A percentile compares a stretch with the other conserved stretches of the same genome.
These are phyloP conservation scores for Acanthamoeba lenticulata DNA, from an alignment of 208 protist genomes.

Conservation along the genomic window DNA sequence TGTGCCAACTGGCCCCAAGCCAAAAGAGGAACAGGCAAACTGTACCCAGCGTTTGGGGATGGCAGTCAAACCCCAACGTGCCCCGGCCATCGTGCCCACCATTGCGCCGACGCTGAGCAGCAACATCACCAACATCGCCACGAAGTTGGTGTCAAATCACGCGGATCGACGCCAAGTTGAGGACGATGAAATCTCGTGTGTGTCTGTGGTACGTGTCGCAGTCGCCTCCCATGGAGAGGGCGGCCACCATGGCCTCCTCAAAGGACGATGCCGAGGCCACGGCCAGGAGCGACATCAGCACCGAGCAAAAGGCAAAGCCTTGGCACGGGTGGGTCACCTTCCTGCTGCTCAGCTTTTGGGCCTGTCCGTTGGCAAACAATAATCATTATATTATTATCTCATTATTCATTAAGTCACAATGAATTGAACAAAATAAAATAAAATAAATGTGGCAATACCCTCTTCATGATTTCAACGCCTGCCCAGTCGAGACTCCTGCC, in stretches of 20 bases:
- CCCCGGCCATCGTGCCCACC: not conserved
- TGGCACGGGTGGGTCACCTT: not conserved
- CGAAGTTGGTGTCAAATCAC: too few species aligned
- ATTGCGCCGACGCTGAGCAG: not conserved
- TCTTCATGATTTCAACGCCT: not conserved
- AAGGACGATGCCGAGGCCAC: not conserved
- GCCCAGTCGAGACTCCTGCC: not conserved
- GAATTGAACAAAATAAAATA: not conserved
- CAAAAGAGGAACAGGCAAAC: not conserved
- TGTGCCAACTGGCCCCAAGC: not conserved
- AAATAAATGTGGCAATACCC: not conserved
- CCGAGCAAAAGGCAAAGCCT: constrained; percentile 1
- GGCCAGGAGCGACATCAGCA: not conserved
- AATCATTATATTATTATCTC: not conserved
- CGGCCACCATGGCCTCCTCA: not conserved
- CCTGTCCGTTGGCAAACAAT: not conserved
- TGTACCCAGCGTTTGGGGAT: not conserved
- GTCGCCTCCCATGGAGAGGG: not conserved
- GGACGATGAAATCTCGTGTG: too few species aligned
- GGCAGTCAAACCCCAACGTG: not conserved
- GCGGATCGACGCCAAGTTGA: too few species aligned
- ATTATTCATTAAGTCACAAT: too few species aligned
- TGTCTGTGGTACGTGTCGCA: not conserved
- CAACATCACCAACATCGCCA: not conserved
- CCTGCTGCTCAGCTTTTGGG: not conserved